Evolutionary conservation across 345 rosid species (phyloP).

Genomic region (Populus simonii): DNA sequence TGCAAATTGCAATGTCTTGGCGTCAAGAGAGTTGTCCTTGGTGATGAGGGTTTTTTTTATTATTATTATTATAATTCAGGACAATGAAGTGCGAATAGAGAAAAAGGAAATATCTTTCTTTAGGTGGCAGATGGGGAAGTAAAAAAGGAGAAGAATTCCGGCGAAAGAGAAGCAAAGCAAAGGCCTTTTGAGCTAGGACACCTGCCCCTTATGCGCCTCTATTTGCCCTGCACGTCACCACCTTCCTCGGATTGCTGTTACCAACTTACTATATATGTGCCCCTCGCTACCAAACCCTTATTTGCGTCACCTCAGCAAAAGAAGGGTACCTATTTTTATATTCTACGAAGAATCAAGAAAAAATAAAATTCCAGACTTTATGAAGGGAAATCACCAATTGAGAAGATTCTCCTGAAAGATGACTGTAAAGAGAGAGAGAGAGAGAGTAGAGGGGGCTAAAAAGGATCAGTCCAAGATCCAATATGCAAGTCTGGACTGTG

Average conservation of each 20-base stretch:
- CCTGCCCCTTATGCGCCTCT: constrained; percentile 40
- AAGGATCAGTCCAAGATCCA: constrained; percentile 24
- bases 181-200: constrained; percentile 37
- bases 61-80: background rate
- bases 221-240: constrained; percentile 37
- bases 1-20: constrained; percentile 44
- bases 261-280: background rate
- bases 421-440: background rate
- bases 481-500: background rate
- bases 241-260: background rate
- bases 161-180: constrained; percentile 4
- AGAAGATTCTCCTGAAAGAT: background rate
- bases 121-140: background rate
- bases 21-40: constrained; percentile 19
- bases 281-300: constrained; percentile 10
- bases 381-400: background rate
- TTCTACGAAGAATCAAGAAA: background rate
- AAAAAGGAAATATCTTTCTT: background rate
- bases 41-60: background rate
- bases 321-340: background rate
- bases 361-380: background rate
- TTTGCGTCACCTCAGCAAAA: constrained; percentile 1
- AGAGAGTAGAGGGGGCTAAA: constrained; percentile 12
- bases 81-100: background rate
- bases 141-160: constrained; percentile 11